Percentiles rank a stretch among this genome's conserved stretches.
phyloP scores from a whole-genome alignment of 2,329 filamentous ascomycete species.

The Neofusicoccum ribis region DNA sequence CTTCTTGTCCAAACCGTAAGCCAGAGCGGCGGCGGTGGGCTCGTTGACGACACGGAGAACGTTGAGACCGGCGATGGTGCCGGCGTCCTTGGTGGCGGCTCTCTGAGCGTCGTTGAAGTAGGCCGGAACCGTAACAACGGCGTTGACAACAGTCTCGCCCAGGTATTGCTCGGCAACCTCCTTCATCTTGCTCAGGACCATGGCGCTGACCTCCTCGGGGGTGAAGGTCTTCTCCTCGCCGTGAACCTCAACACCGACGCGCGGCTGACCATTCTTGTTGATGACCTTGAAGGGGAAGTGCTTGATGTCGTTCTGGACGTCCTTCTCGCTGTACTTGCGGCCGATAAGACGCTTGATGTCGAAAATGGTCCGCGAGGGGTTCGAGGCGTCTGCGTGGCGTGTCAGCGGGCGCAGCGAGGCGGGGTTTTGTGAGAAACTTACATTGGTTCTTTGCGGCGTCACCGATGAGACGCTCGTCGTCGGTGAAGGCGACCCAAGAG shows the following conservation, averaged over 20 bases:
- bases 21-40: constrained; percentile 91
- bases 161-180: constrained; percentile 77
- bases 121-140: constrained; percentile 90
- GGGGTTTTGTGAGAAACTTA: not conserved
- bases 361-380: constrained; percentile 52
- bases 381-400: constrained; percentile 39
- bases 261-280: constrained; percentile 86
- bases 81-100: constrained; percentile 95
- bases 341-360: constrained; percentile 54
- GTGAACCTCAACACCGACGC: constrained; percentile 73
- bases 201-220: constrained; percentile 73
- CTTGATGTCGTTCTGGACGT: constrained; percentile 92
- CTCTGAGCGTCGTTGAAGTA: constrained; percentile 99
- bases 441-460: constrained; percentile 65
- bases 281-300: constrained; percentile 97
- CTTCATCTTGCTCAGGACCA: constrained; percentile 84
- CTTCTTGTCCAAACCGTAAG: constrained; percentile 70
- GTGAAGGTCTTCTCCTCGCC: constrained; percentile 70
- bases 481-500: constrained; percentile 94
- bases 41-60: constrained; percentile 97
- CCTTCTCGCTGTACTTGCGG: constrained; percentile 55
- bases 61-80: constrained; percentile 87
- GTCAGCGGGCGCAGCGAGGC: not conserved
- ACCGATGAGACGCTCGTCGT: constrained; percentile 94
- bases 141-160: constrained; percentile 80